phyloP scores from a whole-genome alignment of 257 asterid genomes.

The Capsicum chinense region DNA sequence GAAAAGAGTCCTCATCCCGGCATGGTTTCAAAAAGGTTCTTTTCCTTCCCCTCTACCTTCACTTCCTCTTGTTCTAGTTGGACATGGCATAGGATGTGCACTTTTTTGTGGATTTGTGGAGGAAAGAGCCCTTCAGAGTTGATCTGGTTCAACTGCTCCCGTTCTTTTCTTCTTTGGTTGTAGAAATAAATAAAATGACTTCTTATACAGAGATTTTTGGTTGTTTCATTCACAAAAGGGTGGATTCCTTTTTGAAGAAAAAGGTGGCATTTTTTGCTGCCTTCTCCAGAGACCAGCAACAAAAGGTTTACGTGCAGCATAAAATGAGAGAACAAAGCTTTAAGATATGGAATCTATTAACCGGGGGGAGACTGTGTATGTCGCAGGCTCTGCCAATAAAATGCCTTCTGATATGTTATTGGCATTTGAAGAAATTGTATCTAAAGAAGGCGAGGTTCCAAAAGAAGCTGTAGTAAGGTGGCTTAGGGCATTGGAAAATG shows the following conservation, averaged over 20 bases:
- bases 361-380: conserved; percentile 76
- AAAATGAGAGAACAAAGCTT: conserved; percentile 71
- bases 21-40: conserved; percentile 82
- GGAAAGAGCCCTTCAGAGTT: conserved; percentile 76
- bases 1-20: conserved; percentile 64
- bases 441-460: conserved; percentile 61
- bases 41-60: conserved; percentile 81
- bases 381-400: conserved; percentile 90
- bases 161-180: conserved; percentile 87
- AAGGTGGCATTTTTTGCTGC: conserved; percentile 88
- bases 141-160: conserved; percentile 70
- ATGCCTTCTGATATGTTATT: conserved; percentile 87
- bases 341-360: conserved; percentile 71
- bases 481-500: conserved; percentile 75
- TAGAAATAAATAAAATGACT: conserved; percentile 71
- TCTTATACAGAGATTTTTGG: conserved; percentile 86
- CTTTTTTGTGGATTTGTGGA: conserved; percentile 89
- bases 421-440: conserved; percentile 75
- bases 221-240: conserved; percentile 56
- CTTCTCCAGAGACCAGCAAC: conserved; percentile 86
- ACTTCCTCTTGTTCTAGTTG: conserved; percentile 86
- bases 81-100: conserved; percentile 99
- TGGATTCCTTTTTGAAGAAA: conserved; percentile 75
- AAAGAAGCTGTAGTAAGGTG: conserved; percentile 69
- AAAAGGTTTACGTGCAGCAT: conserved; percentile 89